Conservation (phyloP, 2,329 filamentous ascomycete genomes). For the Pseudogymnoascus sp. region DNA sequence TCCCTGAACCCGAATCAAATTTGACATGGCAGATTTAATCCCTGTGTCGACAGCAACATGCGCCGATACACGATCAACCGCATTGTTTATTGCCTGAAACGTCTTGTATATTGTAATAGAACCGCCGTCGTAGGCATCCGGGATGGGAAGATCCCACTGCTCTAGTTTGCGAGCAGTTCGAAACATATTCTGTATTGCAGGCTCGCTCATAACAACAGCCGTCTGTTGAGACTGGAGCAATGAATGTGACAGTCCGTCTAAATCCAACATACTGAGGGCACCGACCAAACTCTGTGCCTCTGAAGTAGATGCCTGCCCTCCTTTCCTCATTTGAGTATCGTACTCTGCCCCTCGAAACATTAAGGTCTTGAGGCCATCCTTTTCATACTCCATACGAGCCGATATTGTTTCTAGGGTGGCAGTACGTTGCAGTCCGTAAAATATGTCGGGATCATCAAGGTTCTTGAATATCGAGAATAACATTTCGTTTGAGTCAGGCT, state of each 20-base stretch:
- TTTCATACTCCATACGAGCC: constrained; percentile 79
- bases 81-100: constrained; percentile 70
- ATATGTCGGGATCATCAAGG: constrained; percentile 91
- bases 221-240: constrained; percentile 62
- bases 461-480: constrained; percentile 80
- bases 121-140: constrained; percentile 52
- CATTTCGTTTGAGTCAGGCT: constrained; percentile 53
- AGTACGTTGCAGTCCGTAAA: constrained; percentile 80
- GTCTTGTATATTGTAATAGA: constrained; percentile 68
- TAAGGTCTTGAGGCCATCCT: constrained; percentile 76
- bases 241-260: constrained; percentile 78
- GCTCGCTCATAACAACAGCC: constrained; percentile 43
- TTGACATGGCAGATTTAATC: constrained; percentile 51
- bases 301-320: constrained; percentile 44
- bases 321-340: constrained; percentile 68
- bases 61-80: constrained; percentile 47
- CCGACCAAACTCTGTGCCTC: constrained; percentile 66
- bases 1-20: constrained; percentile 41
- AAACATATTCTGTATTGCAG: constrained; percentile 64
- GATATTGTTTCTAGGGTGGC: constrained; percentile 71
- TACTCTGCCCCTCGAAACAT: constrained; percentile 87
- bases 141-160: constrained; percentile 83
- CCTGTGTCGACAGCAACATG: constrained; percentile 54
- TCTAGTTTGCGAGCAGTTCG: constrained; percentile 74
- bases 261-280: constrained; percentile 70